These are phyloP conservation scores for Discostella stelligera DNA, from an alignment of 352 stramenopile genomes.

Conservation along the genomic window DNA sequence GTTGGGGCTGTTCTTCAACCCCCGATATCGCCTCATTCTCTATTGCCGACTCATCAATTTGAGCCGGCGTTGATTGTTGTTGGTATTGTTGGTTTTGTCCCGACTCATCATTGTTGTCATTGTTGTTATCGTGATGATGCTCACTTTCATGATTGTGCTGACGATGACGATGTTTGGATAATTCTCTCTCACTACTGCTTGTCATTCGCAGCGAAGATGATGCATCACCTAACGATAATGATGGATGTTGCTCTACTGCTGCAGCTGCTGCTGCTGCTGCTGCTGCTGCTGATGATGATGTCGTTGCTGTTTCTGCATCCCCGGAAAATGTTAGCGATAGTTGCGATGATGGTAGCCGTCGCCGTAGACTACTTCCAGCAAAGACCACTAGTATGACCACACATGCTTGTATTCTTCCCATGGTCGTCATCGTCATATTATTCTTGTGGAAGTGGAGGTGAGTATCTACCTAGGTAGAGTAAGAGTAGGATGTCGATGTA, in stretches of 20 bases:
- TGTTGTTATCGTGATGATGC: background rate
- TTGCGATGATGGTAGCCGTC: too few relatives aligned
- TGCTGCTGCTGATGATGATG: background rate
- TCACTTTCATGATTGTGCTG: background rate
- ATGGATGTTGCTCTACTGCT: background rate
- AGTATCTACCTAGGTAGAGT: too few relatives aligned
- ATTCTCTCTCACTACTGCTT: background rate
- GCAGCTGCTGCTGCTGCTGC: background rate
- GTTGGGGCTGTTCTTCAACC: too few relatives aligned
- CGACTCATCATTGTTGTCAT: background rate
- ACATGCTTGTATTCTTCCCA: background rate
- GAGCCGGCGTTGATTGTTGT: background rate
- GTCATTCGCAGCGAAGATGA: background rate
- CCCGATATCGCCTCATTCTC: background rate
- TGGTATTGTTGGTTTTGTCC: background rate
- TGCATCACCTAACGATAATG: background rate
- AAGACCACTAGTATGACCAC: background rate
- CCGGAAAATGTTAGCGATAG: too few relatives aligned
- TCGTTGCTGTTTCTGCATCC: too few relatives aligned
- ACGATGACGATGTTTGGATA: conserved; percentile 6
- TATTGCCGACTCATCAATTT: too few relatives aligned
- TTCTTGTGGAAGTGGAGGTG: too few relatives aligned
- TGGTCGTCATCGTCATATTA: background rate
- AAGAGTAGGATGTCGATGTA: too few relatives aligned
- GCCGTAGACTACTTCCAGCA: background rate